Conservation (phyloP, 1,139 yeast species). For the Pichia norvegensis region DNA sequence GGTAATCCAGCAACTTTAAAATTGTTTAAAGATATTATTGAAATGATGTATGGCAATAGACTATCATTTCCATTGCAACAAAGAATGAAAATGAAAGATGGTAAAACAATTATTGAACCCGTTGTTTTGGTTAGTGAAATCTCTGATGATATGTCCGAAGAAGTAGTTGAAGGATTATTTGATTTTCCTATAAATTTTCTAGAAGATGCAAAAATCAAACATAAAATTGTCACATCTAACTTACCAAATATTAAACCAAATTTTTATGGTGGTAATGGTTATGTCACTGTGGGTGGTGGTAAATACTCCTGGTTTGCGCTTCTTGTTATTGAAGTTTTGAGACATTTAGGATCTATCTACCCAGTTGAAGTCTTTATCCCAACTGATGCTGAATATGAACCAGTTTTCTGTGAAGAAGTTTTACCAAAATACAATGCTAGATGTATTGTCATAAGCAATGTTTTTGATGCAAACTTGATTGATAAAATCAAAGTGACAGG, state of each 20-base stretch:
- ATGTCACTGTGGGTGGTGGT: slow-evolving; percentile 59
- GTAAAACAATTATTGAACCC: slow-evolving; percentile 24
- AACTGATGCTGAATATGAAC: slow-evolving; percentile 40
- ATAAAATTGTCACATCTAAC: slow-evolving; percentile 19
- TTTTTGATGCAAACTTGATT: slow-evolving; percentile 22
- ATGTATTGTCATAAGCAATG: slow-evolving; percentile 40
- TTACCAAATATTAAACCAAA: slow-evolving; percentile 19
- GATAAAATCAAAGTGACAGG: slow-evolving; percentile 37
- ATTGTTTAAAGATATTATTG: slow-evolving; percentile 21
- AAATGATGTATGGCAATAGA: slow-evolving; percentile 20
- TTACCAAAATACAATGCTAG: slow-evolving; percentile 43
- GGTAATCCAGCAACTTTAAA: slow-evolving; percentile 24
- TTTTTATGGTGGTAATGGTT: slow-evolving; percentile 43
- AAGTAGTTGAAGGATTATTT: slow-evolving; percentile 16
- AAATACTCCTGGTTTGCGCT: slow-evolving; percentile 48
- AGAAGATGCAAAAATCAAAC: slow-evolving; percentile 23
- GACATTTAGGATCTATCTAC: slow-evolving; percentile 45
- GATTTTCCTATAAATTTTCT: slow-evolving; percentile 22
- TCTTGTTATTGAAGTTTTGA: slow-evolving; percentile 44
- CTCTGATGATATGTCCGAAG: slow-evolving; percentile 21
- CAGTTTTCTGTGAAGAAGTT: slow-evolving; percentile 40
- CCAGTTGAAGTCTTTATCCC: slow-evolving; percentile 61
- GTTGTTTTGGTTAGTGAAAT: slow-evolving; percentile 22
- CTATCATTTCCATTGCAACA: slow-evolving; percentile 23
- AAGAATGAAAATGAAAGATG: slow-evolving; percentile 21